Percentiles rank a stretch among this genome's conserved stretches.
Evolutionary conservation across 139 green algal genomes (phyloP).

Genomic region (Eudorina sp.): DNA sequence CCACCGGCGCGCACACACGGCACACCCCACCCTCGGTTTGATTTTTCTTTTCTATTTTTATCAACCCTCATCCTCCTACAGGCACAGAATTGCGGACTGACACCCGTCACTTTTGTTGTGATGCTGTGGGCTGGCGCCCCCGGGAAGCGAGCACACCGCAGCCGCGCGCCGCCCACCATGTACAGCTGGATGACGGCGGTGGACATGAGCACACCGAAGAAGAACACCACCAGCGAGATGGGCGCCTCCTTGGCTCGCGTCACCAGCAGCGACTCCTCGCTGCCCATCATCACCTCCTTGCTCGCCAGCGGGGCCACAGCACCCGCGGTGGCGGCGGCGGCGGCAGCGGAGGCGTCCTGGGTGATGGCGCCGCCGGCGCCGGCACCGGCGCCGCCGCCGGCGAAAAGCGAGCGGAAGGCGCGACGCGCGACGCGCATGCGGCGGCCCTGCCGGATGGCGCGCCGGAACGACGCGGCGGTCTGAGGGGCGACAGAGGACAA

Average conservation of each 20-base stretch:
- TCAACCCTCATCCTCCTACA: no score
- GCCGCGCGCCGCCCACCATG: conserved; percentile 28
- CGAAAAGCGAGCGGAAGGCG: neutral
- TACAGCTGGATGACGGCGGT: conserved; percentile 54
- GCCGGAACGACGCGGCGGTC: conserved; percentile 35
- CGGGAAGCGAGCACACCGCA: no score
- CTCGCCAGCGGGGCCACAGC: neutral
- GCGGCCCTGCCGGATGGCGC: neutral
- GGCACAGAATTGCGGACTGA: no score
- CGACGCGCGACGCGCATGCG: neutral
- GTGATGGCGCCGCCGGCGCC: neutral
- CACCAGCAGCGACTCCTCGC: conserved; percentile 6
- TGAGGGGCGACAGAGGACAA: no score
- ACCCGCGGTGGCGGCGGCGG: neutral
- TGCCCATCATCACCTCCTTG: neutral
- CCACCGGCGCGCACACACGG: no score
- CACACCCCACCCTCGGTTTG: no score
- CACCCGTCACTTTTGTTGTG: no score
- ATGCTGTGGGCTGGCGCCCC: no score
- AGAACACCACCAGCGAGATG: conserved; percentile 46
- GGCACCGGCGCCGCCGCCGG: neutral
- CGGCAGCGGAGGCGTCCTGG: neutral
- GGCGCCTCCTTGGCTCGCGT: neutral
- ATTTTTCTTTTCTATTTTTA: no score
- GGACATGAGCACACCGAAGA: conserved; percentile 53